Percentiles rank a stretch among this genome's conserved stretches.
phyloP scores from a whole-genome alignment of 129 eudicot species.

The Flaveria ramosissima region DNA sequence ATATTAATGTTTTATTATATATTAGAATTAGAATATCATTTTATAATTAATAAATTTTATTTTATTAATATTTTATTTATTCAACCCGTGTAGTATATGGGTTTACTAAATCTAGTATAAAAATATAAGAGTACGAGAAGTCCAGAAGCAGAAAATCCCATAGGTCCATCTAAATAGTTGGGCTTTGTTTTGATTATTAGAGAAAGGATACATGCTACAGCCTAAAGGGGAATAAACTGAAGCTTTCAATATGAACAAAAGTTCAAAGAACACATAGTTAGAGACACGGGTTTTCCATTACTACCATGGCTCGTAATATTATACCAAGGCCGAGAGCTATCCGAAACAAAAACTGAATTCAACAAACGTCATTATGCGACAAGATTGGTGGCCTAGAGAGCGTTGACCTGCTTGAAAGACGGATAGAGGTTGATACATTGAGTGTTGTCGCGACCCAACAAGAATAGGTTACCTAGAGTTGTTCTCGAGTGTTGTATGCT shows the following conservation, averaged over 20 bases:
- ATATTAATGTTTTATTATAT: too few species aligned
- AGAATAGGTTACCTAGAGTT: constrained; percentile 69
- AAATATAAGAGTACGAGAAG: background rate
- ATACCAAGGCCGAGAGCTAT: constrained; percentile 51
- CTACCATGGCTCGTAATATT: constrained; percentile 89
- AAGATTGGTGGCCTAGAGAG: constrained; percentile 57
- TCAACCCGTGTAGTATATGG: too few species aligned
- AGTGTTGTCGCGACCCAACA: constrained; percentile 89
- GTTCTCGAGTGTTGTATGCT: constrained; percentile 73
- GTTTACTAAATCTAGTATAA: background rate
- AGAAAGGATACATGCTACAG: too few species aligned
- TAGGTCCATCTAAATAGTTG: background rate
- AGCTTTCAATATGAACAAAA: constrained; percentile 47
- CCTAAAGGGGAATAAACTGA: background rate
- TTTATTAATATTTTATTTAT: too few species aligned
- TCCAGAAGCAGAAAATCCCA: background rate
- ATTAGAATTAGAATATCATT: too few species aligned
- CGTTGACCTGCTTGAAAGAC: constrained; percentile 72
- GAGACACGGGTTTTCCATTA: constrained; percentile 64
- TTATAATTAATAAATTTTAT: too few species aligned
- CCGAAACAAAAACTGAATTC: constrained; percentile 53
- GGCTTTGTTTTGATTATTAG: background rate
- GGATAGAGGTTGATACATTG: constrained; percentile 76
- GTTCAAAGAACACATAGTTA: constrained; percentile 65
- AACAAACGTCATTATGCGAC: constrained; percentile 70